Evolutionary conservation across 208 protist species (phyloP), one percentile per base, ranked within the genome.

Genomic region (Crithidia acanthocephali): DNA sequence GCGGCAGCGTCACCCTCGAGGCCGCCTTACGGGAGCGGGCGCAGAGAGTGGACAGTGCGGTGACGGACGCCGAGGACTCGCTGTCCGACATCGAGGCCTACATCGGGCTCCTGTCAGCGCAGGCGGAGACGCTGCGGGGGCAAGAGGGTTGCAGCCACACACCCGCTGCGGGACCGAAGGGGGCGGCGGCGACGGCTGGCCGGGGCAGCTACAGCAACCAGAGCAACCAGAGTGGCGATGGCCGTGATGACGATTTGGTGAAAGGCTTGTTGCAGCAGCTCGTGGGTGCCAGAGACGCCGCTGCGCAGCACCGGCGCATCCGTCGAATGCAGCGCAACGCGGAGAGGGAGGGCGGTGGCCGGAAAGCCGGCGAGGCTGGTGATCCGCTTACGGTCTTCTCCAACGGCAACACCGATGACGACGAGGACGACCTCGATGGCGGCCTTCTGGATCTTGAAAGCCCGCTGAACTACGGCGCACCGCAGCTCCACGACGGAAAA

Each of bases 31-130:
- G 56, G 22, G 72, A 51, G n/a, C 72, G 64, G 48, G 51, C 28
- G 20, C 47, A 32, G 55, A 16, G 30, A 37, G 40, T 32, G 23
- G 28, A 6, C 37, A 57, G 35, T 10, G 11, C 55, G 4, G 25
- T 55, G 15, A 20, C 37, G 0, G 35, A 35, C 28, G 53, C 37
- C 16, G 72, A 72, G 27, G 72, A 77, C 32, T 72, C 72, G 27
- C 48, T 77, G 44, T 52, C 72, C 13, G 72, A 77, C 51, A 72
- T 77, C 15, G 72, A 77, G 48, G 63, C 64, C 27, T 77, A 66
- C 44, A 48, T 77, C 18, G 72, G 72, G 11, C 68, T 77, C 33
- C 47, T 40, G 9, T 50, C 63, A 1, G 18, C 63, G n/a, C 72
- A 77, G 58, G 13, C 55, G 32, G 25, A 52, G 5, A 37, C 64